These are phyloP conservation scores for Amphibolis antarctica DNA, from an alignment of 106 monocot species.

Conservation along the genomic window DNA sequence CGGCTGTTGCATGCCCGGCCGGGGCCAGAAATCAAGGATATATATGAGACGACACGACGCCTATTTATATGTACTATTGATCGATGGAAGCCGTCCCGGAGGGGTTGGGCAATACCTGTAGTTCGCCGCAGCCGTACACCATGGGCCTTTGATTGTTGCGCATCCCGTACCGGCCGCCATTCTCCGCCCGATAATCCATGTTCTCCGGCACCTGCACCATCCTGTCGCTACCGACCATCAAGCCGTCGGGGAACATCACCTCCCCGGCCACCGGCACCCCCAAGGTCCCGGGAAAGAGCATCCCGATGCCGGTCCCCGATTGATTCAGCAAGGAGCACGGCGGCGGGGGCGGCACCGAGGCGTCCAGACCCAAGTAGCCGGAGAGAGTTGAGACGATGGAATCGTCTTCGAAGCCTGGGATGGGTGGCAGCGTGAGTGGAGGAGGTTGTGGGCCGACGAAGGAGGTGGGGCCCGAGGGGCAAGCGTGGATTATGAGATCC, in stretches of 20 bases:
- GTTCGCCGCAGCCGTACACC: neutral
- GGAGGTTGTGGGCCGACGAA: neutral
- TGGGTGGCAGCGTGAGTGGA: neutral
- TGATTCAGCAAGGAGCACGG: slow-evolving; percentile 18
- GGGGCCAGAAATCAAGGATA: no score
- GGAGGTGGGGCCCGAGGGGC: neutral
- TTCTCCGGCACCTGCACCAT: neutral
- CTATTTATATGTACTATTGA: no score
- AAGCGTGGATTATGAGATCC: slow-evolving; percentile 1
- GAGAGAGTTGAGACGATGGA: slow-evolving; percentile 13
- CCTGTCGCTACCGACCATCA: neutral
- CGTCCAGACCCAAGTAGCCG: slow-evolving; percentile 29
- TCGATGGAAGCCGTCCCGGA: no score
- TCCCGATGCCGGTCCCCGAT: neutral
- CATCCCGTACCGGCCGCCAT: neutral
- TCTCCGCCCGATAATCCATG: neutral
- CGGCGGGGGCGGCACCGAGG: slow-evolving; percentile 2
- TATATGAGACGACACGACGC: no score
- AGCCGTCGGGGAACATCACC: neutral
- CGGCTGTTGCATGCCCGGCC: no score
- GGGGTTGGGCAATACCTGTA: neutral
- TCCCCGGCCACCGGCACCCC: slow-evolving; percentile 1
- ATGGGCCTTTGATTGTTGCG: neutral
- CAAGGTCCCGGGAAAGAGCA: slow-evolving; percentile 6
- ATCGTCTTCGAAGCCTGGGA: slow-evolving; percentile 19